phyloP scores from a whole-genome alignment of 768 basidiomycete genomes.

The Leccinum broughii region DNA sequence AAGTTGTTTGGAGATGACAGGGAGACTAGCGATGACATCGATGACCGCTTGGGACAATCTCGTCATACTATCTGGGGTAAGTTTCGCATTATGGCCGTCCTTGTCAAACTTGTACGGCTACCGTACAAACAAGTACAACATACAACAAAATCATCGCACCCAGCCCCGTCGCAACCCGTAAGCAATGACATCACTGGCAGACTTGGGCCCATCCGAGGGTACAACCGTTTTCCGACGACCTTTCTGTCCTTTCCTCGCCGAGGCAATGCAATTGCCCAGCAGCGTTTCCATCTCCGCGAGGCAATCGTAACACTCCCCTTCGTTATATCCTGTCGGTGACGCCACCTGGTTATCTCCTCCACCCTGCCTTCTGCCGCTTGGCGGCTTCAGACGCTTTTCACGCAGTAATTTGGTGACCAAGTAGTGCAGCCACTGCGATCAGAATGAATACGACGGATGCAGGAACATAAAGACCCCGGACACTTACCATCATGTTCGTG shows the following conservation, averaged over 20 bases:
- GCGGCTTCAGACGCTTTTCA: constrained; percentile 64
- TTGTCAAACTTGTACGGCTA: neutral
- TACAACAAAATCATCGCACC: constrained; percentile 39
- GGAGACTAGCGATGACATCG: neutral
- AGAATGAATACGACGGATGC: constrained; percentile 12
- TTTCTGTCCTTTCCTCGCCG: constrained; percentile 33
- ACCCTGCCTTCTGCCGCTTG: constrained; percentile 42
- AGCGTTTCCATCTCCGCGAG: constrained; percentile 65
- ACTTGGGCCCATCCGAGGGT: constrained; percentile 25
- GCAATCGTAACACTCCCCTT: constrained; percentile 69
- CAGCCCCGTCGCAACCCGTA: constrained; percentile 65
- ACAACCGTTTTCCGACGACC: constrained; percentile 37
- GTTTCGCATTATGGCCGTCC: neutral
- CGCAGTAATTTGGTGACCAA: constrained; percentile 70
- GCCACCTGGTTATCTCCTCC: constrained; percentile 15
- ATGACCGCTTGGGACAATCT: neutral
- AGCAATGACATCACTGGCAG: constrained; percentile 62
- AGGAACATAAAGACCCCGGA: neutral
- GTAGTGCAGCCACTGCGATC: constrained; percentile 86
- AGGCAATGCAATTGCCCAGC: constrained; percentile 48
- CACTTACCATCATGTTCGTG: constrained; percentile 86
- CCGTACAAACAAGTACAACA: neutral
- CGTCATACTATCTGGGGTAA: neutral
- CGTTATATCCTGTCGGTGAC: constrained; percentile 46
- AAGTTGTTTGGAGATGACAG: neutral